A percentile compares a stretch with the other conserved stretches of the same genome.
phyloP scores from a whole-genome alignment of 345 rosid genomes.

The Acer saccharum region DNA sequence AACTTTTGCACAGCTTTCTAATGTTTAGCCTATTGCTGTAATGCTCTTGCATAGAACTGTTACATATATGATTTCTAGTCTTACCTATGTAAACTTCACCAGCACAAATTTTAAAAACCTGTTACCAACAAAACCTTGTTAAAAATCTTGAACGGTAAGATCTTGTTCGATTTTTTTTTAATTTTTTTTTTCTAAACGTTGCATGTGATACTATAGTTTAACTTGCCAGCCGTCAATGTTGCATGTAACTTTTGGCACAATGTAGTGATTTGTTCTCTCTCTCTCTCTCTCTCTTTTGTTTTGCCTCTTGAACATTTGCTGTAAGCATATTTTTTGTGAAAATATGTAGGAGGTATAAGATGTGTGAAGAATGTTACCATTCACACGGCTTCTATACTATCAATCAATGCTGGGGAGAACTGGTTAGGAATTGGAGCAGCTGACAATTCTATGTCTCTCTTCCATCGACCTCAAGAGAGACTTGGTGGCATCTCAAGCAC shows the following conservation, averaged over 20 bases:
- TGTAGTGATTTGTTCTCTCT: not conserved
- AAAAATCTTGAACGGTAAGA: not conserved
- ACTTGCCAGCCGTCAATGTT: not conserved
- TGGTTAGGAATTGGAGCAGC: constrained; percentile 99
- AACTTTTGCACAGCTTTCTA: not conserved
- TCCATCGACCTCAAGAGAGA: constrained; percentile 91
- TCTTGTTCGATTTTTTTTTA: not conserved
- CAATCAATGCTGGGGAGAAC: constrained; percentile 89
- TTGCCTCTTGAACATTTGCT: not conserved
- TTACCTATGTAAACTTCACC: not conserved
- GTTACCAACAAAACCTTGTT: not conserved
- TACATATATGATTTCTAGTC: not conserved
- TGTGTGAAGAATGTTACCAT: constrained; percentile 92
- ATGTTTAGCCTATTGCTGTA: not conserved
- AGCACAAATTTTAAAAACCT: not conserved
- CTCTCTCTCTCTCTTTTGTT: no score
- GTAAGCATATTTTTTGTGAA: constrained; percentile 2
- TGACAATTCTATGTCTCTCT: constrained; percentile 98
- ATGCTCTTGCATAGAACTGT: not conserved
- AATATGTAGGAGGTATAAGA: constrained; percentile 65
- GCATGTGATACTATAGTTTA: not conserved
- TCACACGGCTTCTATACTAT: constrained; percentile 74
- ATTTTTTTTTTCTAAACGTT: not conserved
- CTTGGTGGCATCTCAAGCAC: constrained; percentile 54
- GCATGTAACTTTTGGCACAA: not conserved